Evolutionary conservation across 2,329 filamentous ascomycete species (phyloP), one percentile per base, ranked within the genome.

Genomic region (Xylariales sp.): DNA sequence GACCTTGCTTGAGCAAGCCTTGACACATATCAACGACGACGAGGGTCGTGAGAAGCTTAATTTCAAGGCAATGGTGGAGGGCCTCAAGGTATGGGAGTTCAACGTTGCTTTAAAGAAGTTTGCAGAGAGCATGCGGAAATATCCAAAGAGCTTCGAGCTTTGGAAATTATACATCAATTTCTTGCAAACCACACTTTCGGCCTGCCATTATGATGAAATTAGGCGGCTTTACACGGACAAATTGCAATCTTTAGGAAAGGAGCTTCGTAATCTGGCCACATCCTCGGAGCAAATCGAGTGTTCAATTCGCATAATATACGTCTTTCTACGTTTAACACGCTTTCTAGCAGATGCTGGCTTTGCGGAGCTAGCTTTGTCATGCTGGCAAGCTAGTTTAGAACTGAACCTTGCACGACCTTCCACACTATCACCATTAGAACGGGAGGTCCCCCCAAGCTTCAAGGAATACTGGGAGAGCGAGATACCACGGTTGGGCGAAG

Each of bases 401-500:
- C 83, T 91, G 60, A 89, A 87, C 18, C 86, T 93, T 67, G 89
- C 88, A 54, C 83, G 83, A 3, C 89, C 91, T 2, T 59, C 73
- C 3, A 63, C 75, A 5, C 58, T 80, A 2, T 62, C 74, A n/a
- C 54, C 74, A 48, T 71, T 73, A 10, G 71, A 70, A n/a, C 54
- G 71, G 9, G 71, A 72, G 5, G 57, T 83, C 10, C 76, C 79
- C 2, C 75, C 76, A 62, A 68, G 69, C 0, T 92, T 97, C 69
- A 82, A 87, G 55, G 85, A 90, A 2, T 97, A 96, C 70, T 98
- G 96, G 96, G 93, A 97, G 67, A 92, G 89, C 64, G 95, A 97
- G 75, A 85, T 89, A 0, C 83, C 91, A 0, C 87, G 95, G 5
- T 86, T 97, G 62, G 95, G 95, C 9, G 95, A 98, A 73, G 75